A percentile compares a stretch with the other conserved stretches of the same genome.
Evolutionary conservation across 129 eudicot species (phyloP).

Genomic region (Arctium lappa): DNA sequence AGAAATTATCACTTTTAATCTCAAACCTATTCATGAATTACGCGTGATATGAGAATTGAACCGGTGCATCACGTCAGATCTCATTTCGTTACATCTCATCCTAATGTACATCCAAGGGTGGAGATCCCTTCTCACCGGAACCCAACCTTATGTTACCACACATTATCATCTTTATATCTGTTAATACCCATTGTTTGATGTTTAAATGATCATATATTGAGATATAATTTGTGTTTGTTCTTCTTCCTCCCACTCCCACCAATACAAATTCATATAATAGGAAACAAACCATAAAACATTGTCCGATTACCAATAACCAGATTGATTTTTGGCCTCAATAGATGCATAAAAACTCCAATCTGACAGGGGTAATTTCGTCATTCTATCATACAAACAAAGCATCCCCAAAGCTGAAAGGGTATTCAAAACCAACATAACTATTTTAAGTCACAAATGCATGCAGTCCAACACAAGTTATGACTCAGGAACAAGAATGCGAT

Average conservation of each 20-base stretch:
- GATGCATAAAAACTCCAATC: neutral
- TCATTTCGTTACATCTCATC: no score
- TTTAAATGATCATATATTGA: neutral
- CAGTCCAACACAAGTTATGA: conserved; percentile 7
- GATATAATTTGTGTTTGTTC: neutral
- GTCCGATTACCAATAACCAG: neutral
- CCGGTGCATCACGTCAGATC: no score
- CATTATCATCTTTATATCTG: no score
- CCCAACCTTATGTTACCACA: no score
- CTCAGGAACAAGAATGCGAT: conserved; percentile 44
- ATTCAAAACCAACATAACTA: neutral
- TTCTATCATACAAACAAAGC: neutral
- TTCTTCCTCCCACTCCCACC: neutral
- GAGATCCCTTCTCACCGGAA: no score
- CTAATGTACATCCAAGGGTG: no score
- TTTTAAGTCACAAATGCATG: neutral
- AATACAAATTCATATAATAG: neutral
- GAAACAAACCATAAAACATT: neutral
- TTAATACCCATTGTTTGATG: no score
- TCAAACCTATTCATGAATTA: no score
- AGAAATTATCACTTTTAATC: no score
- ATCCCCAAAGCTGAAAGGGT: neutral
- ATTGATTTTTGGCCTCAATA: neutral
- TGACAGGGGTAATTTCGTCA: neutral
- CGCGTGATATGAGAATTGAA: no score